Base-by-base conservation (phyloP, 2,329 filamentous ascomycete species). In the Aspergillus texensis region DNA sequence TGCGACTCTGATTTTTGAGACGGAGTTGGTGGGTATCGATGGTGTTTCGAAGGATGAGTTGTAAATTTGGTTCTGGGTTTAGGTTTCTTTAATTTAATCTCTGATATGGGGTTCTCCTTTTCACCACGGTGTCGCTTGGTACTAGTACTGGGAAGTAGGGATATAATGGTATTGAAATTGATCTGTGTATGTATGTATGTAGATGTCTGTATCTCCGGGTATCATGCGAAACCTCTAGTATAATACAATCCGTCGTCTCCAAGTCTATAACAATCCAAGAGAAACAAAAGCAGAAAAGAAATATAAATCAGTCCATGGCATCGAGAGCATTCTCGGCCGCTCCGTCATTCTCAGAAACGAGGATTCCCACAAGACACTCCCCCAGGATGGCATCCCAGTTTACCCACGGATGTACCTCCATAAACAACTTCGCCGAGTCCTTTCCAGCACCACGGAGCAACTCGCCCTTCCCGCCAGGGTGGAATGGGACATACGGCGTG, bases 1-100 rank as follows among this genome's bases (percentile, higher is more conserved):
- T 36, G 88, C 91, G 70, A 96, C 92, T 62, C 80, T 98, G 74
- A 88, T 98, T 59, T 97, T 98, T 75, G 92, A 96, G 83, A 97
- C 94, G 53, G 93, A 97, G 81, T 83, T 98, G 69, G 83, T 97
- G 72, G 89, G 86, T 61, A 97, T 98, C 74, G 83, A 89, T 19
- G 93, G 93, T 34, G 91, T 94, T 58, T 61, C 68, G 58, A 81
- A 81, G 74, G 79, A 81, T 72, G 80, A 82, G 71, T 69, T 81
- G 62, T 82, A 71, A 74, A 62, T n/a, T 30, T 28, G 6, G 21
- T 12, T 28, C 12, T 14, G 0, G 12, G 3, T 6, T 21, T 11
- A 46, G n/a, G 1, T 46, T 24, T 21, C 12, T 3, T 46, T 12
- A 1, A 19, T 10, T 41, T 41, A n/a, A 8, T 41, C 14, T 19